Evolutionary conservation across 176 grass and related monocot species (phyloP).

Genomic region (Miscanthus lutarioriparius): DNA sequence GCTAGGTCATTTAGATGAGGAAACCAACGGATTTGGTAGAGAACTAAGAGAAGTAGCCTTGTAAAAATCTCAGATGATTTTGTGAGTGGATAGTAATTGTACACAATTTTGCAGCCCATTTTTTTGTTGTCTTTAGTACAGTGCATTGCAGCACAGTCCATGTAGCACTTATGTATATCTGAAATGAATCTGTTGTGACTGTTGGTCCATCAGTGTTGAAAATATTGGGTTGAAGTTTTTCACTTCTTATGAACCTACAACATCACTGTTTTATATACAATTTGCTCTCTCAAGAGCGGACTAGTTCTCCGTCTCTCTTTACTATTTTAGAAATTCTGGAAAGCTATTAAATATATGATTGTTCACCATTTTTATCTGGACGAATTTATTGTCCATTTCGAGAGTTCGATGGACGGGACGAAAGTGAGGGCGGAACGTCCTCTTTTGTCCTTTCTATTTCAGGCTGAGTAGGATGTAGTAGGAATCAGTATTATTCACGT

Average conservation of each 20-base stretch:
- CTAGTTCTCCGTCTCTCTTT: not conserved
- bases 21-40: not conserved
- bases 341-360: not conserved
- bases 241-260: not conserved
- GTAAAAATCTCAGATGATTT: constrained; percentile 33
- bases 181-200: not conserved
- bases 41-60: constrained; percentile 18
- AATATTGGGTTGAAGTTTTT: not conserved
- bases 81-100: constrained; percentile 23
- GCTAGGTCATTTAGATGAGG: constrained; percentile 31
- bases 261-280: not conserved
- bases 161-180: not conserved
- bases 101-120: constrained; percentile 20
- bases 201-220: not conserved
- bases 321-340: not conserved
- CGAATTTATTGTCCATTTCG: not conserved
- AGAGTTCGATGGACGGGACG: not conserved
- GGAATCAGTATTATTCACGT: not conserved
- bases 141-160: not conserved
- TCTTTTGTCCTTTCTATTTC: not conserved
- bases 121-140: not conserved
- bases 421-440: not conserved
- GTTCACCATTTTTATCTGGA: not conserved
- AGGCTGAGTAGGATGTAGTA: not conserved
- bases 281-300: not conserved